Evolutionary conservation across 1,284 basidiomycete species (phyloP).

Genomic region (Entoloma clypeatum): DNA sequence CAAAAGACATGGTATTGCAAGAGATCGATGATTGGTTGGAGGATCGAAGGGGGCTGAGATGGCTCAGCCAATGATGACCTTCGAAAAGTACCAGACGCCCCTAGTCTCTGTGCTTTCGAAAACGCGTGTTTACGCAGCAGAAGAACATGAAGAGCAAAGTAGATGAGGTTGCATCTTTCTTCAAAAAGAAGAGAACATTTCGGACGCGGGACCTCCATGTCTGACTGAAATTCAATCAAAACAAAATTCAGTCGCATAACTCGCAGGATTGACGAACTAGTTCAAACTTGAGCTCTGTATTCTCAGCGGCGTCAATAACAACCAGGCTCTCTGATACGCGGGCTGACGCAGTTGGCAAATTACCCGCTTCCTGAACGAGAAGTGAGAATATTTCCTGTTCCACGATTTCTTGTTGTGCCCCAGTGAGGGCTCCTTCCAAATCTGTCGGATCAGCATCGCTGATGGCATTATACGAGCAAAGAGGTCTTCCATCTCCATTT

Average conservation of each 20-base stretch:
- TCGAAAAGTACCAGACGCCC: constrained; percentile 30
- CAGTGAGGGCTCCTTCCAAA: constrained; percentile 48
- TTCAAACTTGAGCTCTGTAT: constrained; percentile 65
- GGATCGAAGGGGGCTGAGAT: constrained; percentile 34
- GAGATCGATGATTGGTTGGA: constrained; percentile 71
- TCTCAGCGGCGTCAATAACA: constrained; percentile 66
- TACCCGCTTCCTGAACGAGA: constrained; percentile 68
- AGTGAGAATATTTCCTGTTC: constrained; percentile 75
- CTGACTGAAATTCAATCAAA: constrained; percentile 22
- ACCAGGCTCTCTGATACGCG: constrained; percentile 73
- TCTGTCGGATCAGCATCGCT: constrained; percentile 30
- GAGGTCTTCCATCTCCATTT: constrained; percentile 30
- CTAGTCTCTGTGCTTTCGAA: constrained; percentile 48
- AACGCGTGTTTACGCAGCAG: constrained; percentile 59
- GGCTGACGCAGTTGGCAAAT: constrained; percentile 66
- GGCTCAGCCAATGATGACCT: constrained; percentile 17
- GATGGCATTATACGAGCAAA: constrained; percentile 37
- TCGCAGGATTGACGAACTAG: constrained; percentile 39
- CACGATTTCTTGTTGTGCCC: constrained; percentile 65
- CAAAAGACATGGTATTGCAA: constrained; percentile 76
- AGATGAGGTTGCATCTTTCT: constrained; percentile 68
- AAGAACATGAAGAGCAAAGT: constrained; percentile 57
- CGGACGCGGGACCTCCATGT: constrained; percentile 16
- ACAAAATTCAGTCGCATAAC: neutral
- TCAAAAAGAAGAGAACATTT: constrained; percentile 9